Conservation (phyloP, 495 filamentous ascomycete genomes). For the Xylaria scruposa region DNA sequence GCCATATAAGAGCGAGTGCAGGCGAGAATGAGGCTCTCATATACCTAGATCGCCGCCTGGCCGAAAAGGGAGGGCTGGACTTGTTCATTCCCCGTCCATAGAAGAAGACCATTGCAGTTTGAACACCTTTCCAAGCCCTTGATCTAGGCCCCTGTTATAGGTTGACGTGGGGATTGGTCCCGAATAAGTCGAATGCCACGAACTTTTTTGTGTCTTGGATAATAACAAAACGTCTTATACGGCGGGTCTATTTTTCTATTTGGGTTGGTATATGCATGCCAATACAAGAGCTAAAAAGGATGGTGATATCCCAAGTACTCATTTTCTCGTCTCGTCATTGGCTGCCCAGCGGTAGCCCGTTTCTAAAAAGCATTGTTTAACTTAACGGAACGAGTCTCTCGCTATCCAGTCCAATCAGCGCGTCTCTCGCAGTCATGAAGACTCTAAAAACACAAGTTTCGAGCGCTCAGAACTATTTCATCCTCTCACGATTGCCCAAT, state of each 20-base stretch:
- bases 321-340: background rate
- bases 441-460: background rate
- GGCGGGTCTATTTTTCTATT: background rate
- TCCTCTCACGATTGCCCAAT: no score
- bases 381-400: background rate
- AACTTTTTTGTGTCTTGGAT: background rate
- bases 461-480: no score
- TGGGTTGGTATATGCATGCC: background rate
- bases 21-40: no score
- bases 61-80: no score
- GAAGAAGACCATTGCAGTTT: no score
- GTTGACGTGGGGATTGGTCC: no score
- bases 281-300: background rate
- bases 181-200: background rate
- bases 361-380: background rate
- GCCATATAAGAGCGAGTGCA: no score
- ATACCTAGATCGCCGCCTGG: no score
- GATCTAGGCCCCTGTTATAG: no score
- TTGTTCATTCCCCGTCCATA: no score
- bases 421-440: background rate
- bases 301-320: background rate
- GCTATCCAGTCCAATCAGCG: no score
- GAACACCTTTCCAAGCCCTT: no score
- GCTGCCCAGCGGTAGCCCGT: background rate
- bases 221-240: background rate